phyloP scores from a whole-genome alignment of 1,284 basidiomycete species.

The Anthracocystis walkeri region DNA sequence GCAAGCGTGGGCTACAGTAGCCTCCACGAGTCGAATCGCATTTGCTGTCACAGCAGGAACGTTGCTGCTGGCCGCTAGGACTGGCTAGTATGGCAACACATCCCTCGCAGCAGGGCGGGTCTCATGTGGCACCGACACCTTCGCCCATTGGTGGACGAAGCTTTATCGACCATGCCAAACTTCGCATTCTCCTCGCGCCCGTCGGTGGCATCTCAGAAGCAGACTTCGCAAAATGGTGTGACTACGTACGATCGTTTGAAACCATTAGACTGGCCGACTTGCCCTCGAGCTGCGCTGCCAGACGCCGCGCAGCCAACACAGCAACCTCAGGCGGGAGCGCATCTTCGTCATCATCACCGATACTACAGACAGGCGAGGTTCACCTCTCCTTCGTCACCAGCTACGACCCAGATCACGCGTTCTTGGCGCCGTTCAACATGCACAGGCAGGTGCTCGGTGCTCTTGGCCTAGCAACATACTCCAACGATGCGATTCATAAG shows the following conservation, averaged over 20 bases:
- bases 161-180: conserved; percentile 58
- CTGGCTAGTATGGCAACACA: conserved; percentile 11
- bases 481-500: conserved; percentile 16
- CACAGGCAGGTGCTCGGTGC: conserved; percentile 64
- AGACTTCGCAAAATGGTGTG: conserved; percentile 63
- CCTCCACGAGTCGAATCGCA: neutral
- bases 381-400: conserved; percentile 66
- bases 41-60: neutral
- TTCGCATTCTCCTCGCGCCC: conserved; percentile 65
- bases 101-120: conserved; percentile 1
- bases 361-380: conserved; percentile 63
- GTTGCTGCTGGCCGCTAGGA: neutral
- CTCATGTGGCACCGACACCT: conserved; percentile 38
- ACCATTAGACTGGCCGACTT: conserved; percentile 59
- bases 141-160: conserved; percentile 47
- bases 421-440: conserved; percentile 66
- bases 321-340: conserved; percentile 5
- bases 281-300: conserved; percentile 35
- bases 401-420: conserved; percentile 63
- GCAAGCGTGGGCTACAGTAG: neutral
- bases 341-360: conserved; percentile 21
- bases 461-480: conserved; percentile 57
- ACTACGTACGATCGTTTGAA: conserved; percentile 56
- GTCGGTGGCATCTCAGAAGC: conserved; percentile 51
- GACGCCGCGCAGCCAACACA: conserved; percentile 15